Evolutionary conservation across 192 early-diverging fungal genomes (phyloP).

Genomic region (Dispira simplex): DNA sequence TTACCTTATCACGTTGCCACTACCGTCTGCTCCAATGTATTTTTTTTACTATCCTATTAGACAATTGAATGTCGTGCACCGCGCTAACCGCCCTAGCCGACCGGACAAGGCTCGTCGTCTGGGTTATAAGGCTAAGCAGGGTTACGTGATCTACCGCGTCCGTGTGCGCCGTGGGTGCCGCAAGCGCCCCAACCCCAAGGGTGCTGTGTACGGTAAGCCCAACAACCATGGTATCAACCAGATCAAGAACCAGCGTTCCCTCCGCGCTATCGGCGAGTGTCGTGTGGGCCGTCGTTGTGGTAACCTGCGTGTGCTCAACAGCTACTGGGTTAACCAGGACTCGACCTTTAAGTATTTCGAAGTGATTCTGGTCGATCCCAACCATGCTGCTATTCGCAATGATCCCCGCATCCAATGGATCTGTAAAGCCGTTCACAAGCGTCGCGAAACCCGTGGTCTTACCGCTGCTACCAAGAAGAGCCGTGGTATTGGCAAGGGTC

Average conservation of each 20-base stretch:
- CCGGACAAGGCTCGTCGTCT: conserved; percentile 99
- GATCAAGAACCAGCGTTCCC: conserved; percentile 97
- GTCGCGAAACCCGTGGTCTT: conserved; percentile 95
- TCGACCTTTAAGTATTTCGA: conserved; percentile 99
- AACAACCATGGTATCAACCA: conserved; percentile 94
- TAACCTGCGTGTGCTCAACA: conserved; percentile 98
- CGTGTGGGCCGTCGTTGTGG: conserved; percentile 94
- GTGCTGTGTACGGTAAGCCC: conserved; percentile 97
- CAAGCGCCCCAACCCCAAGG: conserved; percentile 96
- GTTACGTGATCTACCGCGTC: conserved; percentile 98
- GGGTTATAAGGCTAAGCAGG: conserved; percentile 99
- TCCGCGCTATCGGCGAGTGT: conserved; percentile 89
- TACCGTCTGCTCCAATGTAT: no score
- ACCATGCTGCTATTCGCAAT: conserved; percentile 96
- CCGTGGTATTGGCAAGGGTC: conserved; percentile 95
- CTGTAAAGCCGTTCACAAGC: conserved; percentile 94
- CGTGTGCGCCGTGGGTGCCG: conserved; percentile 98
- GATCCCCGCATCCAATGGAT: conserved; percentile 99
- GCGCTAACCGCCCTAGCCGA: conserved; percentile 94
- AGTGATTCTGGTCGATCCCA: conserved; percentile 95
- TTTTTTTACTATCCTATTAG: conserved; percentile 20
- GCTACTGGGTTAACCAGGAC: conserved; percentile 99
- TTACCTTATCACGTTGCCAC: no score
- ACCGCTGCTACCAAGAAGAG: conserved; percentile 94
- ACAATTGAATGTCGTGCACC: conserved; percentile 98